Conservation (phyloP, 1,284 basidiomycete genomes). For the Cryptococcus sp. region DNA sequence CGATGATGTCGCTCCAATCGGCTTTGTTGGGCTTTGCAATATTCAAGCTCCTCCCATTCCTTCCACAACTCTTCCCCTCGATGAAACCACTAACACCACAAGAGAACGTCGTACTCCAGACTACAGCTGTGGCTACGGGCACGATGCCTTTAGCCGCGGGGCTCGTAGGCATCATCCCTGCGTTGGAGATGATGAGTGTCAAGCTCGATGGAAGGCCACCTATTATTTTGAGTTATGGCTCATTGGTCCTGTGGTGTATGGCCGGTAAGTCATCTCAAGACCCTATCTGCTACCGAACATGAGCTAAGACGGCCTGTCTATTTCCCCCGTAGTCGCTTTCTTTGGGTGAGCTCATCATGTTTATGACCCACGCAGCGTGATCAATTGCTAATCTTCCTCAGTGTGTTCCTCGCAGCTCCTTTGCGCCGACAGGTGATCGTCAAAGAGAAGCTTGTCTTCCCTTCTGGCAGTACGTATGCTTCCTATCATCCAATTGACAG, state of each 20-base stretch:
- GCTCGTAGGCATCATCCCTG: constrained; percentile 92
- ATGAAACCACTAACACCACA: constrained; percentile 68
- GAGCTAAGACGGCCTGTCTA: background rate
- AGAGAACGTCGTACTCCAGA: constrained; percentile 91
- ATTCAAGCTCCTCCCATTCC: constrained; percentile 62
- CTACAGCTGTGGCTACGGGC: constrained; percentile 86
- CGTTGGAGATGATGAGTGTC: constrained; percentile 73
- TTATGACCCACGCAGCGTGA: background rate
- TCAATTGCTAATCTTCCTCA: constrained; percentile 38
- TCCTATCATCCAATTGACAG: background rate
- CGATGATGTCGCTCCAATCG: constrained; percentile 88
- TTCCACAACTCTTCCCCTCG: constrained; percentile 56
- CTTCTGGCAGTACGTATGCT: constrained; percentile 67
- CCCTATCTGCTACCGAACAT: background rate
- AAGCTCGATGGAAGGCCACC: constrained; percentile 74
- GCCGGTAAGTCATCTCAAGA: constrained; percentile 15
- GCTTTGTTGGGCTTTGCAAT: constrained; percentile 87
- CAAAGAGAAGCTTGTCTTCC: constrained; percentile 89
- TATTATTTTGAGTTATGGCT: constrained; percentile 69
- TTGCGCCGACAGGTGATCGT: constrained; percentile 93
- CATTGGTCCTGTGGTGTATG: constrained; percentile 69
- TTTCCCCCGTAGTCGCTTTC: constrained; percentile 71
- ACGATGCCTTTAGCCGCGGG: constrained; percentile 89
- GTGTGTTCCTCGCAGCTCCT: constrained; percentile 91
- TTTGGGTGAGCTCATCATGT: constrained; percentile 65